Base-by-base conservation (phyloP, 768 basidiomycete genomes). In the Collybia sordida region DNA sequence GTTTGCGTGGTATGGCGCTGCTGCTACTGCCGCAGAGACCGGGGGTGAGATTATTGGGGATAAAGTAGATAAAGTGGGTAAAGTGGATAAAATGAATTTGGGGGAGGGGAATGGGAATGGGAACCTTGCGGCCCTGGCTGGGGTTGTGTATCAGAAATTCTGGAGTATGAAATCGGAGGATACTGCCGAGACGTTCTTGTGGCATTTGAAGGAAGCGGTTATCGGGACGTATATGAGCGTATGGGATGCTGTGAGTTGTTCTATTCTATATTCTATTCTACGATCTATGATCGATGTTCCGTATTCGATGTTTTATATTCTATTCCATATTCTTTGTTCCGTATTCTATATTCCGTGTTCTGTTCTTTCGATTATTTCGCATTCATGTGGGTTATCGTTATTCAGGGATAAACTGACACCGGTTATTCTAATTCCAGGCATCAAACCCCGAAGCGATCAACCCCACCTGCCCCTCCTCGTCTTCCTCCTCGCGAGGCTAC, bases 221-320 rank as follows among this genome's bases (percentile, higher is more conserved):
- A 44, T 58, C 23, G 56, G 54, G 6, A 56, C 59, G 15, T 60
- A 58, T 22, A 35, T 52, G 27, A 58, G 54, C 27, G 54, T 58
- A n/a, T 60, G 59, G 59, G 59, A 60, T 39, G 50, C 55, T 25
- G 59, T 60, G 27, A 54, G 56, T 50, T n/a, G n/a, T n/a, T n/a
- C n/a, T n/a, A 8, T 38, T 38, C 40, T 11, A 9, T 21, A 7
- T 25, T n/a, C n/a, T n/a, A n/a, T n/a, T n/a, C n/a, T n/a, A n/a
- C n/a, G n/a, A n/a, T n/a, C n/a, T n/a, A n/a, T n/a, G n/a, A n/a
- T n/a, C n/a, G n/a, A n/a, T n/a, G n/a, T n/a, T n/a, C n/a, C n/a
- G n/a, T n/a, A n/a, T n/a, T n/a, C n/a, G n/a, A n/a, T n/a, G n/a
- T n/a, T n/a, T n/a, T n/a, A n/a, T n/a, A n/a, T n/a, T n/a, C n/a